These are phyloP conservation scores for Circinella minor DNA, from an alignment of 371 early-diverging fungal species.

Conservation along the genomic window DNA sequence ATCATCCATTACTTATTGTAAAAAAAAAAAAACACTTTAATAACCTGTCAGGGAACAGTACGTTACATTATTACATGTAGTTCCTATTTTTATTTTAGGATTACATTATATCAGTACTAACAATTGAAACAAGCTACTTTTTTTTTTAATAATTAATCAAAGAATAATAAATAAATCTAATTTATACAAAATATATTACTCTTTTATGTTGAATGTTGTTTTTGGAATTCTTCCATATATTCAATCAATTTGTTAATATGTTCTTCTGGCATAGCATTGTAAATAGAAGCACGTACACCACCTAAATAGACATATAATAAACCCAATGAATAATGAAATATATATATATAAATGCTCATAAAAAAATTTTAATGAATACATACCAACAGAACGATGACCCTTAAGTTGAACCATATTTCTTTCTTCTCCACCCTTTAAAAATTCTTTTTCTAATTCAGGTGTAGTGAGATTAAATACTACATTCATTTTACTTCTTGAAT, in stretches of 20 bases:
- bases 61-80: too few species aligned
- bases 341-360: too few species aligned
- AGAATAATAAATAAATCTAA: too few species aligned
- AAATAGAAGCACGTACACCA: conserved; percentile 92
- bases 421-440: conserved; percentile 81
- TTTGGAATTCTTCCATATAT: conserved; percentile 83
- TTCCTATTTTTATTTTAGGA: too few species aligned
- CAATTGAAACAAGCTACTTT: too few species aligned
- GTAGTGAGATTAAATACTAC: conserved; percentile 81
- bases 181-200: too few species aligned
- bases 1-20: too few species aligned
- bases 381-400: conserved; percentile 88
- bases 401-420: conserved; percentile 84
- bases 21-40: too few species aligned
- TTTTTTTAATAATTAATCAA: too few species aligned
- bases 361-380: neutral
- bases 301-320: conserved; percentile 50
- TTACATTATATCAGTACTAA: too few species aligned
- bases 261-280: conserved; percentile 91
- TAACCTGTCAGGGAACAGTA: too few species aligned
- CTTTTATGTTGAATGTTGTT: conserved; percentile 27
- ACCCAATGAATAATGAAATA: too few species aligned
- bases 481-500: conserved; percentile 87
- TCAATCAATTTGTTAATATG: conserved; percentile 75
- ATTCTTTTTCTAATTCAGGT: conserved; percentile 78